Evolutionary conservation across 345 rosid species (phyloP).

Genomic region (Salix viminalis): DNA sequence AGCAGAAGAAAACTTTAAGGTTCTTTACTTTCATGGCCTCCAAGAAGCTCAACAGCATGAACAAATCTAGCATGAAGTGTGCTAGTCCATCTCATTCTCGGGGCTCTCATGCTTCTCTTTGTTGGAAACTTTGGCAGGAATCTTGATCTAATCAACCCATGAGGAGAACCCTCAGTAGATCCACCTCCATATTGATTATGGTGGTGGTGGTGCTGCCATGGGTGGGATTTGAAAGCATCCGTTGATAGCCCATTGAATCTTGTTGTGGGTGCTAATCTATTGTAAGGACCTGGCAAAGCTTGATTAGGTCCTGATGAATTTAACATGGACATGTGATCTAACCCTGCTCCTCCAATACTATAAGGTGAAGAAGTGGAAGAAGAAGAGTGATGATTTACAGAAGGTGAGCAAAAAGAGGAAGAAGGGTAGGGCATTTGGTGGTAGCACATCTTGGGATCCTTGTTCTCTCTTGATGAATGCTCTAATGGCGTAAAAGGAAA

Average conservation of each 20-base stretch:
- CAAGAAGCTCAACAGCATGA: conserved; percentile 86
- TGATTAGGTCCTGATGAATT: conserved; percentile 30
- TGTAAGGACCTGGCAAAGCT: conserved; percentile 13
- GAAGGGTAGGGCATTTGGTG: conserved; percentile 39
- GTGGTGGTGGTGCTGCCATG: conserved; percentile 35
- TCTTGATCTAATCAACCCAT: conserved; percentile 59
- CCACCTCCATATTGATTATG: conserved; percentile 42
- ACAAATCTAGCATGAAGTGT: conserved; percentile 80
- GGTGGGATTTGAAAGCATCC: conserved; percentile 38
- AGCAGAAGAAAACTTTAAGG: neutral
- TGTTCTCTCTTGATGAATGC: conserved; percentile 22
- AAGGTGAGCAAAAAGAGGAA: conserved; percentile 23
- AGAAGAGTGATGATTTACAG: conserved; percentile 24
- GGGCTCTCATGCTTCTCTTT: conserved; percentile 83
- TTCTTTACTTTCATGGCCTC: conserved; percentile 82
- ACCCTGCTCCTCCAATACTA: conserved; percentile 38
- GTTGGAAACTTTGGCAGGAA: conserved; percentile 62
- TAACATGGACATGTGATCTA: conserved; percentile 51
- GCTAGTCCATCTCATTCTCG: conserved; percentile 91
- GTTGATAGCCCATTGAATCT: conserved; percentile 47
- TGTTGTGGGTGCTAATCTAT: conserved; percentile 26
- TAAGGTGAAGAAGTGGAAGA: conserved; percentile 41
- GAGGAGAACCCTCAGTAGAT: conserved; percentile 25
- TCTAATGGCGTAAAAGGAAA: conserved; percentile 43
- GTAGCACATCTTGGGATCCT: conserved; percentile 40